These are phyloP conservation scores for Huiozyma sinensis DNA, from an alignment of 805 yeast genomes.

Conservation along the genomic window DNA sequence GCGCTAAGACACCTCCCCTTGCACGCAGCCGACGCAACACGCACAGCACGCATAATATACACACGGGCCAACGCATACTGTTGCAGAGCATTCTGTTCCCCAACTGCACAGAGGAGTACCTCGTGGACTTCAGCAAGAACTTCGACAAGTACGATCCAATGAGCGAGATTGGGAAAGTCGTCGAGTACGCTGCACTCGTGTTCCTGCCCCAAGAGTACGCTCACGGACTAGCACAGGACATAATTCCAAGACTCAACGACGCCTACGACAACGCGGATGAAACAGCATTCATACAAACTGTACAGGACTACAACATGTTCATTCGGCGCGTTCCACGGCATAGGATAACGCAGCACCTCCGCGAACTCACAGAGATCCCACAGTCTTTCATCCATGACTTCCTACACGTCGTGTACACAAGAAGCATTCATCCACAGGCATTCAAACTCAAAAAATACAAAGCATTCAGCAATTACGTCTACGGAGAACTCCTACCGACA, in stretches of 20 bases:
- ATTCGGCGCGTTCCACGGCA: conserved; percentile 29
- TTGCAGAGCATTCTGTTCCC: conserved; percentile 16
- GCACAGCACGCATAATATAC: neutral
- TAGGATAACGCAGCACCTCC: conserved; percentile 25
- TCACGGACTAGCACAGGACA: conserved; percentile 2
- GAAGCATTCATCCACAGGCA: conserved; percentile 71
- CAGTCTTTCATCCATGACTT: conserved; percentile 47
- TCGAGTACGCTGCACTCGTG: conserved; percentile 19
- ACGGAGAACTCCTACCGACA: conserved; percentile 79
- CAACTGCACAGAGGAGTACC: conserved; percentile 18
- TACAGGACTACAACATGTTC: conserved; percentile 36
- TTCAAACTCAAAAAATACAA: conserved; percentile 55
- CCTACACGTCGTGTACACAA: conserved; percentile 58
- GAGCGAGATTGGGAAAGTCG: conserved; percentile 24
- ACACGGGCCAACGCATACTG: neutral
- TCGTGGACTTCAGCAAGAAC: conserved; percentile 13
- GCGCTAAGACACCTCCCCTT: neutral
- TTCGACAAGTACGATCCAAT: conserved; percentile 21
- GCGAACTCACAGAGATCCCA: conserved; percentile 27
- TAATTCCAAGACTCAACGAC: conserved; percentile 15
- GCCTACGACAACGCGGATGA: conserved; percentile 23
- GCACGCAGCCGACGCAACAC: neutral
- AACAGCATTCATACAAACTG: conserved; percentile 21
- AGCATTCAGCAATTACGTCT: conserved; percentile 83
- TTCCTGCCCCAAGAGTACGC: conserved; percentile 17